A percentile compares a stretch with the other conserved stretches of the same genome.
phyloP scores from a whole-genome alignment of 1,284 basidiomycete genomes.

The Mycena sp. region DNA sequence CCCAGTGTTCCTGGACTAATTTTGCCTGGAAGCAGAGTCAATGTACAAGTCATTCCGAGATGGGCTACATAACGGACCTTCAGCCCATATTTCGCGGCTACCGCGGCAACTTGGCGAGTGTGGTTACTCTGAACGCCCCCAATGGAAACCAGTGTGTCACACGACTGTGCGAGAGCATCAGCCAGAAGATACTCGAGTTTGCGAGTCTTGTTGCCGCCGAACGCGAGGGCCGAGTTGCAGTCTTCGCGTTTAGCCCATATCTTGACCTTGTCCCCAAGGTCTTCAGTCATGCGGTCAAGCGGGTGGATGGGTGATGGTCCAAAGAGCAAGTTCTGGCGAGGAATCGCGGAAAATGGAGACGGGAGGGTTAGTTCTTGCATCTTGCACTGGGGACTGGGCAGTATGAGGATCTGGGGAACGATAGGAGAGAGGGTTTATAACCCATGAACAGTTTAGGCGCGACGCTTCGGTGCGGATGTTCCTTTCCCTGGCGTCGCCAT shows the following conservation, averaged over 20 bases:
- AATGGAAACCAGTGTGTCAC: conserved; percentile 37
- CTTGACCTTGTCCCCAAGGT: conserved; percentile 27
- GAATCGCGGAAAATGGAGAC: conserved; percentile 23
- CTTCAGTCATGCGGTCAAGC: conserved; percentile 28
- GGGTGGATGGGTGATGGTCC: conserved; percentile 29
- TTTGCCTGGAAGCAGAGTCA: too few relatives aligned
- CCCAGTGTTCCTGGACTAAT: conserved; percentile 40
- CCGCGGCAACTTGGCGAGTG: conserved; percentile 40
- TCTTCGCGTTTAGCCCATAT: conserved; percentile 41
- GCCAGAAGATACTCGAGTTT: conserved; percentile 39
- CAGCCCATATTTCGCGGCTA: conserved; percentile 37
- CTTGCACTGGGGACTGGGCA: too few relatives aligned
- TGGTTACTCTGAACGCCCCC: conserved; percentile 41
- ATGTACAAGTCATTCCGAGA: background rate
- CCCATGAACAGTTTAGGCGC: too few relatives aligned
- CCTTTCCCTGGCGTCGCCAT: too few relatives aligned
- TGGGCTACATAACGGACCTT: conserved; percentile 24
- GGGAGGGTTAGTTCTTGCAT: conserved; percentile 13
- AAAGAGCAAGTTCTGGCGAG: conserved; percentile 25
- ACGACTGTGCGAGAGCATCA: conserved; percentile 33
- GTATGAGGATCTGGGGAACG: too few relatives aligned
- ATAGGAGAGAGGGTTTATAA: too few relatives aligned
- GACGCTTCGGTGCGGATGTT: too few relatives aligned
- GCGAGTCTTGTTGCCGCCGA: conserved; percentile 38
- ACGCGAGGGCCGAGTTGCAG: conserved; percentile 38